Conservation (phyloP, 2,329 filamentous ascomycete genomes). For the Chlorencoelia australis region DNA sequence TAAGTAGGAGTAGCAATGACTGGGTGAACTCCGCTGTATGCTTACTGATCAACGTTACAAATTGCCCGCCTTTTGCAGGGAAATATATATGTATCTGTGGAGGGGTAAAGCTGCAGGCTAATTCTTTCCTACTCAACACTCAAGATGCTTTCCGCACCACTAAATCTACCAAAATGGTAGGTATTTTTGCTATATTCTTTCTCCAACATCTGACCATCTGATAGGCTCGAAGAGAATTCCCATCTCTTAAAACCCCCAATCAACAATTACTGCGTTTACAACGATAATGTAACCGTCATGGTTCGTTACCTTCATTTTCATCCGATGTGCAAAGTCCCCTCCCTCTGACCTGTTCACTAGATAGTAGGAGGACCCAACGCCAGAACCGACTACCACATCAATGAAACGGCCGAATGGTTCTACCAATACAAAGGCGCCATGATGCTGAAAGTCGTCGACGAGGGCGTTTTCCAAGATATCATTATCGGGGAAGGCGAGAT, state of each 20-base stretch:
- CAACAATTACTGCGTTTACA: constrained; percentile 97
- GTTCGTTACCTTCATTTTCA: constrained; percentile 29
- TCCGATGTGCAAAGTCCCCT: background rate
- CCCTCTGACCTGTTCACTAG: constrained; percentile 31
- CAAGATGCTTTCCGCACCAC: constrained; percentile 21
- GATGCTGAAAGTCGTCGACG: constrained; percentile 84
- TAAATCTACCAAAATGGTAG: constrained; percentile 27
- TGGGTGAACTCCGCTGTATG: too few relatives aligned
- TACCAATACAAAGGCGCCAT: constrained; percentile 92
- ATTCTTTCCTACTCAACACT: too few relatives aligned
- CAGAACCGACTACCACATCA: constrained; percentile 97
- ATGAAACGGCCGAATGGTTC: constrained; percentile 93
- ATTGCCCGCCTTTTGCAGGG: too few relatives aligned
- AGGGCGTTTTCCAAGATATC: constrained; percentile 65
- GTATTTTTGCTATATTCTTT: background rate
- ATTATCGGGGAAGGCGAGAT: constrained; percentile 87
- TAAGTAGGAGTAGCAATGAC: too few relatives aligned
- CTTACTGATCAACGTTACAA: too few relatives aligned
- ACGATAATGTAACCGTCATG: constrained; percentile 75
- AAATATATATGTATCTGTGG: too few relatives aligned
- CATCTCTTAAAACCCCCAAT: constrained; percentile 78
- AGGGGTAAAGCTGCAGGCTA: too few relatives aligned
- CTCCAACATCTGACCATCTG: constrained; percentile 1
- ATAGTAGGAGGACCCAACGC: constrained; percentile 95
- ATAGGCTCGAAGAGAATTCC: constrained; percentile 84